Conservation (phyloP, 805 yeast species). For the Teunomyces lycoperdinae region DNA sequence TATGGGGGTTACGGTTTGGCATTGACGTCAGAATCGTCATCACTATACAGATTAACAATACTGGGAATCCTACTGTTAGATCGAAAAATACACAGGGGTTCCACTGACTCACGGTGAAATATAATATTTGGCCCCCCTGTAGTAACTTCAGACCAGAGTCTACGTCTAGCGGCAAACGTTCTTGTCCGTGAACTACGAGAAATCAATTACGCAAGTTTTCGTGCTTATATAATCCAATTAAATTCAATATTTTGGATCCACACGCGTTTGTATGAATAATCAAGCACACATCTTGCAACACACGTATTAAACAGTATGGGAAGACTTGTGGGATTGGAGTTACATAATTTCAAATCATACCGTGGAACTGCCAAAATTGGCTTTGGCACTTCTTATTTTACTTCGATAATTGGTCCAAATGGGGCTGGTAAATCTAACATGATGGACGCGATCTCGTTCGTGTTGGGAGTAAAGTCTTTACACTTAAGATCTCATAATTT, state of each 20-base stretch:
- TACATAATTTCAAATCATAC: slow-evolving; percentile 89
- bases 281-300: not conserved
- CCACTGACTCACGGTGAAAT: no score
- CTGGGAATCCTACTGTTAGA: no score
- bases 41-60: no score
- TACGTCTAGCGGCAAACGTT: no score
- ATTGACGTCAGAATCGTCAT: no score
- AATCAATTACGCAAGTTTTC: no score
- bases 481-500: slow-evolving; percentile 74
- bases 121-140: no score
- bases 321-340: slow-evolving; percentile 70
- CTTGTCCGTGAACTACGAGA: no score
- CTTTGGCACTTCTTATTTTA: slow-evolving; percentile 79
- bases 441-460: slow-evolving; percentile 97
- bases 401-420: slow-evolving; percentile 96
- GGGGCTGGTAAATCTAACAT: slow-evolving; percentile 97
- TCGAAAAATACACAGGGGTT: no score
- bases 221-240: no score
- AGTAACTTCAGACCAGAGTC: no score
- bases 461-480: slow-evolving; percentile 74
- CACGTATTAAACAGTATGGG: slow-evolving; percentile 55
- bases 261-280: slow-evolving; percentile 5
- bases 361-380: slow-evolving; percentile 73
- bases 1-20: not conserved
- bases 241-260: not conserved